These are phyloP conservation scores for Solanum megistacrolobum DNA, from an alignment of 257 asterid species.

Conservation along the genomic window DNA sequence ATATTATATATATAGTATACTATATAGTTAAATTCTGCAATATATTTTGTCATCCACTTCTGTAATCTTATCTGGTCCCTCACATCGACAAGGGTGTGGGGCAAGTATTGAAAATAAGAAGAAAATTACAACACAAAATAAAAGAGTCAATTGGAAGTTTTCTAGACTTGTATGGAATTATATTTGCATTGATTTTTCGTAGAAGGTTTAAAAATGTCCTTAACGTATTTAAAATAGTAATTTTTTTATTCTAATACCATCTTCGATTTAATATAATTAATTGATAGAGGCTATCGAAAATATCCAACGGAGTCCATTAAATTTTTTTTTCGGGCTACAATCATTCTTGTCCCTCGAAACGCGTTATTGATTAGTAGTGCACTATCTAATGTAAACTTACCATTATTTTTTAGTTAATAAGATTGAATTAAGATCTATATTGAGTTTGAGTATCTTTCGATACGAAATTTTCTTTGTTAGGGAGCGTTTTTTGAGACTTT, in stretches of 20 bases:
- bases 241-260: background rate
- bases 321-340: background rate
- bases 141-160: background rate
- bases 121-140: background rate
- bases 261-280: background rate
- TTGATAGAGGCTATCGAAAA: background rate
- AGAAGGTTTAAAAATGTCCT: fast-evolving
- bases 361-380: too few relatives aligned
- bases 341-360: background rate
- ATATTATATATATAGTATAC: background rate
- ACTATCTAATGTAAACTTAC: too few relatives aligned
- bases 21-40: background rate
- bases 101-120: background rate
- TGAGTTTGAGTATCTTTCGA: fast-evolving
- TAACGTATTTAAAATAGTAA: background rate
- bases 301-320: background rate
- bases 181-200: background rate
- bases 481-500: fast-evolving
- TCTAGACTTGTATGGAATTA: background rate
- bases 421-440: background rate
- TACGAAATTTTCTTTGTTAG: too few relatives aligned
- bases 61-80: background rate
- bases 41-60: background rate
- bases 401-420: background rate
- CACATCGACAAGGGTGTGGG: background rate